These are phyloP conservation scores for Taxillus chinensis DNA, from an alignment of 164 flowering plant genomes.

Conservation along the genomic window DNA sequence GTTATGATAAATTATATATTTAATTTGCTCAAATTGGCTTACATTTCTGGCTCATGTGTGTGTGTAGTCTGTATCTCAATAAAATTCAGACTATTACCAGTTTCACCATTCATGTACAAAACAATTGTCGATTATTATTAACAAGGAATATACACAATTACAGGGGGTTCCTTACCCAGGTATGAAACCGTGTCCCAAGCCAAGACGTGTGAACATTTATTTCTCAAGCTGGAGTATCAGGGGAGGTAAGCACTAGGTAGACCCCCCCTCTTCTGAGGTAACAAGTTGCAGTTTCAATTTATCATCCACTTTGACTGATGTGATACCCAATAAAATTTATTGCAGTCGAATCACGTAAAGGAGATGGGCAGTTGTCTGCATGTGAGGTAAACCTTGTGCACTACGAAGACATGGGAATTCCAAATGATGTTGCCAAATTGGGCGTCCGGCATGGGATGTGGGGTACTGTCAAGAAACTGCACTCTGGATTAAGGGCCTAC, in stretches of 20 bases:
- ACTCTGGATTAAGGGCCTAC: constrained; percentile 82
- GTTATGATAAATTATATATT: no score
- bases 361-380: constrained; percentile 79
- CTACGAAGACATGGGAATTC: constrained; percentile 97
- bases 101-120: no score
- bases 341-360: constrained; percentile 78
- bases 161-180: constrained; percentile 78
- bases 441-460: constrained; percentile 99
- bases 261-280: not conserved
- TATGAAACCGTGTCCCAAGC: constrained; percentile 72
- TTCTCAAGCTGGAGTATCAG: constrained; percentile 90
- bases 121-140: not conserved
- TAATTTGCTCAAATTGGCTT: no score
- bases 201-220: constrained; percentile 89
- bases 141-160: not conserved
- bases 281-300: not conserved
- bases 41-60: no score
- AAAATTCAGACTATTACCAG: no score
- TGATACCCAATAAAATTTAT: not conserved
- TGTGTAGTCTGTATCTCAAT: no score
- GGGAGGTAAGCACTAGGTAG: constrained; percentile 40
- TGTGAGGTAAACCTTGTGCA: constrained; percentile 86
- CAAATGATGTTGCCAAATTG: constrained; percentile 88
- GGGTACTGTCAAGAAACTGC: constrained; percentile 92
- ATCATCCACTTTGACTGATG: not conserved